phyloP scores from a whole-genome alignment of 768 basidiomycete genomes.

The Tulasnella sp. region DNA sequence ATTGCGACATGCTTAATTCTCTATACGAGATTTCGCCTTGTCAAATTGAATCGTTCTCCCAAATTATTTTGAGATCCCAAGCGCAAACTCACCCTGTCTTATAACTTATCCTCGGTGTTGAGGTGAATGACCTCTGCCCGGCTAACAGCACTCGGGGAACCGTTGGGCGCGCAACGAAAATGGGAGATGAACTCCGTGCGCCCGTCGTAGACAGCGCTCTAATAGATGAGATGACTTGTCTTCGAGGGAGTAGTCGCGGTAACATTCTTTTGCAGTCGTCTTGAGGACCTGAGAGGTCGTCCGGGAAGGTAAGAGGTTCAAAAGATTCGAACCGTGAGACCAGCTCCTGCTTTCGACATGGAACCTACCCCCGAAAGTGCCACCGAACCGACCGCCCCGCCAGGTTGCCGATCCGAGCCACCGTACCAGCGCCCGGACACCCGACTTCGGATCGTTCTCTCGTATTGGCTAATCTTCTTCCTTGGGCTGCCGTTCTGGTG shows the following conservation, averaged over 20 bases:
- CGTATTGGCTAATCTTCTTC: slow-evolving; percentile 71
- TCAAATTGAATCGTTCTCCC: not conserved
- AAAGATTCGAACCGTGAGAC: not conserved
- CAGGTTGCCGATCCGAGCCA: not conserved
- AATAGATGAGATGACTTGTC: not conserved
- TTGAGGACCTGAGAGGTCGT: not conserved
- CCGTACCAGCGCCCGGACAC: slow-evolving; percentile 19
- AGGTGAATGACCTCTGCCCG: not conserved
- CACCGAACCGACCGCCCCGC: not conserved
- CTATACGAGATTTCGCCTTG: slow-evolving; percentile 22
- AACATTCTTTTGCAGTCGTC: not conserved
- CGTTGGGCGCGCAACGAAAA: not conserved
- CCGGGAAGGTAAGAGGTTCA: not conserved
- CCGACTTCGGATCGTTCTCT: slow-evolving; percentile 49
- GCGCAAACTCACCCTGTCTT: not conserved
- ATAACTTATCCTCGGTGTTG: not conserved
- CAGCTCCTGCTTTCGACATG: not conserved
- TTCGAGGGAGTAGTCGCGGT: not conserved
- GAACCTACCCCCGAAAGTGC: not conserved
- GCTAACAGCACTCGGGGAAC: not conserved
- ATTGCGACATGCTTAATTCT: slow-evolving; percentile 46
- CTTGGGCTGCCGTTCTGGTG: slow-evolving; percentile 87
- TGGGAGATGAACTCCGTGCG: not conserved
- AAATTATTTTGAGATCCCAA: not conserved
- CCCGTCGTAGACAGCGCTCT: not conserved